Base-by-base conservation (phyloP, 176 grass and related monocot species). In the Eleusine indica region DNA sequence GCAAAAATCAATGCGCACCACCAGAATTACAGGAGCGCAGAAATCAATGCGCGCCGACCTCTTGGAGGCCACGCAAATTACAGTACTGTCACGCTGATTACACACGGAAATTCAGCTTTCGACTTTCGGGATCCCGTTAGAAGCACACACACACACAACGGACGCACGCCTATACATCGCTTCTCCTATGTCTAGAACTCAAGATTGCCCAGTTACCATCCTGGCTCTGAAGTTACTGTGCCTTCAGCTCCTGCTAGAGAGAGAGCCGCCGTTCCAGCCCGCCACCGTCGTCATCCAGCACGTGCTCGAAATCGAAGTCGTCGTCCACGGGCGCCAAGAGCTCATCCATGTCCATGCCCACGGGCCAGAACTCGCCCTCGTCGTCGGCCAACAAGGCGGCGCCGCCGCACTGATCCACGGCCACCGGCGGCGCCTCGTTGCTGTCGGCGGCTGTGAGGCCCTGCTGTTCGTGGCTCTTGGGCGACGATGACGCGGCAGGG, bases 341-440 rank as follows among this genome's bases (percentile, higher is more conserved):
- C 56, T 86, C 74, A 16, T 94, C 86, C 74, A 93, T 60, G 74
- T 72, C 92, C 62, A 89, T 77, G 81, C 70, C 86, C 38, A 52
- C 86, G 2, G 79, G 32, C 87, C 80, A 83, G 44, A 87, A 47
- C 39, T 92, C 92, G 40, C 39, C 38, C 16, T 90, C 78, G 57
- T 92, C 90, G 18, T 88, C 88, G 39, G 9, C 68, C 11, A 28
- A 15, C 11, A 28, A 15, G 5, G 77, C 77, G 3, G 7, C n/a
- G n/a, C 16, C 53, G 39, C 75, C 56, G 32, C 32, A 35, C 32
- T 35, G 32, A 35, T 35, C 32, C 32, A 35, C 2, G 32, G 43
- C 32, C 8, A 14, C 3, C 30, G 47, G 6, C 1, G 77, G 14
- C 25, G 66, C 66, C 15, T 78, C 87, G 71, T 85, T 86, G 84